Conservation (phyloP, 1,284 basidiomycete species). For the Neotropicomus parvogracilis region DNA sequence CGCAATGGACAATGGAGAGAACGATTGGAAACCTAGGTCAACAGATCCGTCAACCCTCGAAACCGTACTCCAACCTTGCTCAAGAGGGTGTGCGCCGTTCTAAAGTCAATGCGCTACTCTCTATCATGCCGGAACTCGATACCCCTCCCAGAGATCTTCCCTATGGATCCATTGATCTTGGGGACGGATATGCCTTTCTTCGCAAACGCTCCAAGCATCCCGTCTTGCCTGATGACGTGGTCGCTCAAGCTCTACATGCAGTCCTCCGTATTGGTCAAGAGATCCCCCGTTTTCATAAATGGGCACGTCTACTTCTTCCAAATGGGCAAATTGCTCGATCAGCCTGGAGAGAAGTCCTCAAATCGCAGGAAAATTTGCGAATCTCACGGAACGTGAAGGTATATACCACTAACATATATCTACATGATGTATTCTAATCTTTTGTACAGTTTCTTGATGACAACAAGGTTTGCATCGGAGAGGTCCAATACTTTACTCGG, state of each 20-base stretch:
- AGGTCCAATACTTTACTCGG: neutral
- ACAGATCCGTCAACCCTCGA: neutral
- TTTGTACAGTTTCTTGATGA: neutral
- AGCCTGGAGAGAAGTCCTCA: neutral
- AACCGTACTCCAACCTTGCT: neutral
- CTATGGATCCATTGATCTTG: neutral
- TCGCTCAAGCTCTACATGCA: neutral
- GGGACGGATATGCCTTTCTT: neutral
- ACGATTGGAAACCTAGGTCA: neutral
- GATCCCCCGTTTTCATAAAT: neutral
- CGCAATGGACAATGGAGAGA: no score
- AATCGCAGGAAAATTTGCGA: neutral
- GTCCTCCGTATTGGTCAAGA: neutral
- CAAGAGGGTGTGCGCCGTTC: neutral
- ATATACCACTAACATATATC: no score
- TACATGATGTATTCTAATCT: neutral
- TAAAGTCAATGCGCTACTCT: neutral
- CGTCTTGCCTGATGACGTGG: neutral
- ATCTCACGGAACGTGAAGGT: neutral
- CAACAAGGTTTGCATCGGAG: neutral
- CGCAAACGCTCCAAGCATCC: neutral
- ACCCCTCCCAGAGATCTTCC: neutral
- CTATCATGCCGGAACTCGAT: neutral
- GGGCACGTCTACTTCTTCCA: neutral
- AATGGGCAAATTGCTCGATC: neutral